Evolutionary conservation across 2,329 filamentous ascomycete genomes (phyloP).

Genomic region (Pseudocercospora fijiensis): DNA sequence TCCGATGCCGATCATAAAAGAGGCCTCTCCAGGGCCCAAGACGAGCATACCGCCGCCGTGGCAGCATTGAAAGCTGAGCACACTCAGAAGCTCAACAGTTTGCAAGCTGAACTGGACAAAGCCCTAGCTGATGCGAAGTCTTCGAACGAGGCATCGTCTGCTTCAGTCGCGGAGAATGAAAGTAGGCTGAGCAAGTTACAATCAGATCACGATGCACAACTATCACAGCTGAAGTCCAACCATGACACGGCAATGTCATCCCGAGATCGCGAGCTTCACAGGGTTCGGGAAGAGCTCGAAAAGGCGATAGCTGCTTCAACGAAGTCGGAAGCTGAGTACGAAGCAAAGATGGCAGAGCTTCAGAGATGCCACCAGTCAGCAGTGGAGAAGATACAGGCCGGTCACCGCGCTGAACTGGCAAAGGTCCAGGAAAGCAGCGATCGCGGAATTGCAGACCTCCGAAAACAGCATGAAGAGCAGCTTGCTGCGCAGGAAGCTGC

Average conservation of each 20-base stretch:
- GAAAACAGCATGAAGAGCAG: not conserved
- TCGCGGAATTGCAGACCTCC: not conserved
- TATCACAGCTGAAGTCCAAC: not conserved
- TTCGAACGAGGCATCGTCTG: not conserved
- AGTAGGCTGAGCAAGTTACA: not conserved
- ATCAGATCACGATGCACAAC: not conserved
- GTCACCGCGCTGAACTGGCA: not conserved
- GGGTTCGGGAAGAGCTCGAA: not conserved
- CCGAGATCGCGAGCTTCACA: not conserved
- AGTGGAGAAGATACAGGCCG: not conserved
- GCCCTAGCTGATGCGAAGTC: not conserved
- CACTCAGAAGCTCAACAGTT: not conserved
- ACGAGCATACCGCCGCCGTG: not conserved
- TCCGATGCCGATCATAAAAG: not conserved
- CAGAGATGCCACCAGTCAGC: conserved; percentile 15
- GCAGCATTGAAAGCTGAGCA: not conserved
- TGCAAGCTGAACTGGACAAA: not conserved
- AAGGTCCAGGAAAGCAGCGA: not conserved
- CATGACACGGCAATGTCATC: not conserved
- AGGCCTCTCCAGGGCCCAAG: not conserved
- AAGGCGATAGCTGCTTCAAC: not conserved
- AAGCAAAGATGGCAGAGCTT: conserved; percentile 5
- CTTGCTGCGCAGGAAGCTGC: not conserved
- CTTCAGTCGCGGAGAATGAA: not conserved
- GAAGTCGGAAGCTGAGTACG: not conserved